Evolutionary conservation across 169 alveolate species (phyloP).

Genomic region (Amoebophrya sp.): DNA sequence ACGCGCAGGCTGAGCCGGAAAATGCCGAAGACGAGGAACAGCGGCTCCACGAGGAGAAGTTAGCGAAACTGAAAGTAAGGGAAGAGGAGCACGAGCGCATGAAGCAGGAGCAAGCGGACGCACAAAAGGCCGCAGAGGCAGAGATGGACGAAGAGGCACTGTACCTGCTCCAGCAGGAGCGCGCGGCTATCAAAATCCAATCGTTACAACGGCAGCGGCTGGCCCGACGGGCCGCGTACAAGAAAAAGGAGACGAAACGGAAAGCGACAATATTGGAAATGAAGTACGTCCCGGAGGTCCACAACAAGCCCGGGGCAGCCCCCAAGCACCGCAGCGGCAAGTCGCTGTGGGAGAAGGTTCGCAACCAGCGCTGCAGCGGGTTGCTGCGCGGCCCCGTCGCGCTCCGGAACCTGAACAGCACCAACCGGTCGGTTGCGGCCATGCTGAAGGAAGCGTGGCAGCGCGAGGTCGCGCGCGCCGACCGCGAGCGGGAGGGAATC

Average conservation of each 20-base stretch:
- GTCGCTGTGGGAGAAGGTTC: not conserved
- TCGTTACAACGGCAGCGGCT: not conserved
- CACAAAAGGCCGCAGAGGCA: no score
- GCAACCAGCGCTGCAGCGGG: not conserved
- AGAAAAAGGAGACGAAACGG: not conserved
- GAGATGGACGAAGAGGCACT: no score
- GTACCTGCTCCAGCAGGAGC: not conserved
- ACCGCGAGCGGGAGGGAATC: not conserved
- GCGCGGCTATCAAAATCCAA: not conserved
- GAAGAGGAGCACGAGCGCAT: no score
- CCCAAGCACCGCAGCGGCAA: not conserved
- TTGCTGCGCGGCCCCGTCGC: not conserved
- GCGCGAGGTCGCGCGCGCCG: not conserved
- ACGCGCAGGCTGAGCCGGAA: no score
- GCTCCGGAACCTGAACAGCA: not conserved
- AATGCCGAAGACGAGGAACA: no score
- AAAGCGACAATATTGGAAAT: no score
- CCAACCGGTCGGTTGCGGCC: not conserved
- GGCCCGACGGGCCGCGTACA: not conserved
- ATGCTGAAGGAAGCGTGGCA: not conserved
- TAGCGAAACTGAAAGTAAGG: no score
- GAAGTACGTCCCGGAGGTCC: no score
- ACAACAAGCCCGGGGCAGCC: no score
- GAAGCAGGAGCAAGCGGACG: no score
- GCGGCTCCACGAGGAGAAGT: no score